A percentile compares a stretch with the other conserved stretches of the same genome.
Conservation (phyloP, 768 basidiomycete species). For the Tulasnella sp. region DNA sequence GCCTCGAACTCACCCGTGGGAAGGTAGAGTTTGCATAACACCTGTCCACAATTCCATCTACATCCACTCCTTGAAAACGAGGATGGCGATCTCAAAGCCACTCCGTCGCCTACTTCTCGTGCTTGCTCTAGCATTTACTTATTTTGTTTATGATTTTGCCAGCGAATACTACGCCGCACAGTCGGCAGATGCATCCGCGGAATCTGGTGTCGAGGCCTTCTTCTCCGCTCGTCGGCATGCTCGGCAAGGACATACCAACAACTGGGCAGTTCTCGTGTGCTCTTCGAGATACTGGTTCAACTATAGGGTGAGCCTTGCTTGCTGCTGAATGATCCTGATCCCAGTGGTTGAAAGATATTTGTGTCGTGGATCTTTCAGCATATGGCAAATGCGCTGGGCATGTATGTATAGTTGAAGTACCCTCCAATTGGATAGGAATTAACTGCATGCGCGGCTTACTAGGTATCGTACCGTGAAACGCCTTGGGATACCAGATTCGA, state of each 20-base stretch:
- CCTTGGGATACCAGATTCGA: conserved; percentile 94
- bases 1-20: too few species aligned
- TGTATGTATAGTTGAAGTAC: conserved; percentile 51
- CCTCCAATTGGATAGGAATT: neutral
- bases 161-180: conserved; percentile 1
- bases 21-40: too few species aligned
- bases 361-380: conserved; percentile 46
- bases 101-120: conserved; percentile 7
- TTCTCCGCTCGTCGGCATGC: conserved; percentile 4
- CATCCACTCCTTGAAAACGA: too few species aligned
- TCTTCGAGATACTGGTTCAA: conserved; percentile 98
- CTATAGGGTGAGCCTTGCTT: conserved; percentile 58
- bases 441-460: conserved; percentile 5
- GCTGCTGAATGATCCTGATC: neutral
- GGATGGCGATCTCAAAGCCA: conserved; percentile 11
- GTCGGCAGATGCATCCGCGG: neutral
- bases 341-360: neutral
- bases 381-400: conserved; percentile 96
- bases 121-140: neutral
- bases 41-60: too few species aligned
- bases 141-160: conserved; percentile 7
- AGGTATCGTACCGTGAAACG: conserved; percentile 99
- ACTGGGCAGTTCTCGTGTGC: conserved; percentile 97
- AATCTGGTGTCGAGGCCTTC: neutral
- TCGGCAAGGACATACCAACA: conserved; percentile 64